Base-by-base conservation (phyloP, 805 yeast species). In the Saccharomycopsis oosterbeekiorum region DNA sequence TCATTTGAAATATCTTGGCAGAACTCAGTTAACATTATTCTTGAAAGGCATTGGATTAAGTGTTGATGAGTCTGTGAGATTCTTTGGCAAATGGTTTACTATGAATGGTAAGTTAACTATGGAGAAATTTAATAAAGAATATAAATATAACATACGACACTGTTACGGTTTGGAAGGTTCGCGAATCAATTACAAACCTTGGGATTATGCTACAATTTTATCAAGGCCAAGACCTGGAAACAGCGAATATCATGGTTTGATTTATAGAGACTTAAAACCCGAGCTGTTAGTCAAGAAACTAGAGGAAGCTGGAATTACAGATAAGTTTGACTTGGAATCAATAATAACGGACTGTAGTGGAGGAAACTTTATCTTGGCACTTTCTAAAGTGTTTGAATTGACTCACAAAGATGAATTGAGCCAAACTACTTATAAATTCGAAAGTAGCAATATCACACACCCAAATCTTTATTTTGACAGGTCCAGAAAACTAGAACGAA, bases 131-230 rank as follows among this genome's bases (percentile, higher is more conserved):
- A 83, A 86, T 71, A 92, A 91, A 73, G 96, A 93, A 69, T 92
- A 93, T 76, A 79, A 83, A 64, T 94, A 94, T 77, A 89, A 88
- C 68, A 83, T 94, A 68, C 80, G 96, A 63, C 97, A 94, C 73
- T 81, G 80, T 64, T 94, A 93, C 71, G 99, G 98, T 57, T 76
- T 89, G 62, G 97, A 89, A 74, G 99, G 99, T 67, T 86, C 86
- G 12, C 77, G 97, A 63, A 86, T 84, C 68, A 88, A 90, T 67
- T 91, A 90, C 73, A 82, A 82, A 68, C 96, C 98, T 2, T 82
- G 87, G 86, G 88, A 85, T 70, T 94, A 97, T 75, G 81, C 83
- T 47, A 84, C 86, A 1, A 89, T 94, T 51, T 72, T 89, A 62
- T 78, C 83, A 34, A 85, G 85, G 66, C 89, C 90, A 8, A 80